A percentile compares a stretch with the other conserved stretches of the same genome.
Evolutionary conservation across 441 rosid genomes (phyloP).

Genomic region (Pelargonium australe): DNA sequence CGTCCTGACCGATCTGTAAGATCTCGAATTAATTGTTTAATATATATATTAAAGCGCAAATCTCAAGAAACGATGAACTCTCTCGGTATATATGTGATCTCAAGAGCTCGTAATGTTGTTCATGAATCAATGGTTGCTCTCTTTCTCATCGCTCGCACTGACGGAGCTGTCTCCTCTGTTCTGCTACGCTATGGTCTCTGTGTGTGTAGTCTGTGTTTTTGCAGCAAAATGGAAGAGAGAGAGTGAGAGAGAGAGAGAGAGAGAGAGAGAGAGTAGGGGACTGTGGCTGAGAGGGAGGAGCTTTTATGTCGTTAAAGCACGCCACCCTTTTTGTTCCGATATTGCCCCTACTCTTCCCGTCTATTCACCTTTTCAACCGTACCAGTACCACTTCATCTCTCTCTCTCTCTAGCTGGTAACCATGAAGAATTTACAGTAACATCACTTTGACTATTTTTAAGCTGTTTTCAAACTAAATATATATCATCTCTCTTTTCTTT

Average conservation of each 20-base stretch:
- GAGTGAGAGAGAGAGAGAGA: slow-evolving; percentile 1
- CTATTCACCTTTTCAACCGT: slow-evolving; percentile 11
- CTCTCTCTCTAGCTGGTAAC: background rate
- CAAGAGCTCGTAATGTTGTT: too few relatives aligned
- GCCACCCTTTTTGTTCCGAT: slow-evolving; percentile 22
- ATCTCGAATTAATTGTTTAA: too few relatives aligned
- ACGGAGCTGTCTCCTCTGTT: background rate
- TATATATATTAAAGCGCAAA: too few relatives aligned
- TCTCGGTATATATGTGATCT: too few relatives aligned
- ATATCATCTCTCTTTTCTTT: too few relatives aligned
- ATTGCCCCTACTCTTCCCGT: slow-evolving; percentile 15
- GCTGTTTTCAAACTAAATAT: background rate
- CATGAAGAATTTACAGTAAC: slow-evolving; percentile 8
- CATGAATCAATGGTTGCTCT: background rate
- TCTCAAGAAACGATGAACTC: too few relatives aligned
- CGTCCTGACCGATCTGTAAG: too few relatives aligned
- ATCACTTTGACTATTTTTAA: background rate
- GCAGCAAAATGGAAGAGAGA: slow-evolving; percentile 17
- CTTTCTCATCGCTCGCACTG: background rate
- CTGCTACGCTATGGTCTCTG: too few relatives aligned
- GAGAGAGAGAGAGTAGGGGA: slow-evolving; percentile 13
- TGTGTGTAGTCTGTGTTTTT: too few relatives aligned
- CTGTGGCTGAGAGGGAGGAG: slow-evolving; percentile 17
- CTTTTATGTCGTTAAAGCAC: slow-evolving; percentile 35
- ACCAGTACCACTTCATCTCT: background rate